Evolutionary conservation across 805 yeast species (phyloP).

Genomic region (Hanseniaspora occidentalis): DNA sequence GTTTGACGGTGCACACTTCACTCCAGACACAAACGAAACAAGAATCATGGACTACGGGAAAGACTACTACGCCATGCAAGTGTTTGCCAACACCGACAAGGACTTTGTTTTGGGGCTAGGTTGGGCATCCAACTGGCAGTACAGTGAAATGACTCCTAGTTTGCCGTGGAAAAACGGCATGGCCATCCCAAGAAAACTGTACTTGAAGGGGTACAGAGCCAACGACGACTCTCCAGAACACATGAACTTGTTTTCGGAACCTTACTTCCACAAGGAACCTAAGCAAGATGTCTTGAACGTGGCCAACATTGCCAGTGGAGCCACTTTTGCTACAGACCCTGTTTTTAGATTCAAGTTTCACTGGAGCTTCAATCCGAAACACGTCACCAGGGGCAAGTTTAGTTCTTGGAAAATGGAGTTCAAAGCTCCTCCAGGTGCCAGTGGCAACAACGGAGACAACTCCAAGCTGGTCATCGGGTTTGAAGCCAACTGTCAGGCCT

Average conservation of each 20-base stretch:
- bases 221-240: conserved; percentile 15
- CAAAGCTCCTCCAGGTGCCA: no score
- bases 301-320: conserved; percentile 4
- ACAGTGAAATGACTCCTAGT: conserved; percentile 26
- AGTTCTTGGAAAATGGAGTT: no score
- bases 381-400: conserved; percentile 14
- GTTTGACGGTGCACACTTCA: conserved; percentile 28
- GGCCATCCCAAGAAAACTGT: conserved; percentile 24
- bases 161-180: conserved; percentile 25
- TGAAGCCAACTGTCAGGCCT: conserved; percentile 15
- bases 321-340: conserved; percentile 12
- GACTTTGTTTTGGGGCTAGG: conserved; percentile 25
- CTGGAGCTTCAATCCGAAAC: not conserved
- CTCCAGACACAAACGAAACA: conserved; percentile 19
- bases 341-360: conserved; percentile 16
- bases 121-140: conserved; percentile 35
- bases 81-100: conserved; percentile 20
- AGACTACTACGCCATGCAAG: conserved; percentile 30
- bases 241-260: conserved; percentile 16
- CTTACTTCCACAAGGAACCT: conserved; percentile 6
- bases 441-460: no score
- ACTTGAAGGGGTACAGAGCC: conserved; percentile 15
- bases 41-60: conserved; percentile 26
- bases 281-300: not conserved
- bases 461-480: conserved; percentile 19